Conservation (phyloP, 2,329 filamentous ascomycete species). For the Dendrostoma leiphaemia region DNA sequence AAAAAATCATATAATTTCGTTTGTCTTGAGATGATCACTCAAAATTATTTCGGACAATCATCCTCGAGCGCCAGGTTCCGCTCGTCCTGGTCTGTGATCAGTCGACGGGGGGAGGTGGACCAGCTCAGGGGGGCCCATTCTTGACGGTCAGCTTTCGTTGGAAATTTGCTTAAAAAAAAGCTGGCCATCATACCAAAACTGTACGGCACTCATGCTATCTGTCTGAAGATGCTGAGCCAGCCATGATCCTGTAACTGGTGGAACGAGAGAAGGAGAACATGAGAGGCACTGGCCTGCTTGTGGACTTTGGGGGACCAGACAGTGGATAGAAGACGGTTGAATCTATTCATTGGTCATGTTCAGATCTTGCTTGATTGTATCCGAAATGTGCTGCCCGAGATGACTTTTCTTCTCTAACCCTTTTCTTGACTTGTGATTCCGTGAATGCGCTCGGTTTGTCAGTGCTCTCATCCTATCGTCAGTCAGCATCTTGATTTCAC, state of each 20-base stretch:
- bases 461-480: background rate
- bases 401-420: too few relatives aligned
- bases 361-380: background rate
- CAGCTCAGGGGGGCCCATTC: background rate
- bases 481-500: background rate
- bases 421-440: too few relatives aligned
- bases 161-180: background rate
- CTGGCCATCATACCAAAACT: background rate
- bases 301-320: conserved; percentile 24
- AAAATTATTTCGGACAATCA: conserved; percentile 18
- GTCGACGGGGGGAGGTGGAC: conserved; percentile 7
- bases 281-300: conserved; percentile 14
- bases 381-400: background rate
- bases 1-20: conserved; percentile 32
- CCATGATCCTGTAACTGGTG: conserved; percentile 23
- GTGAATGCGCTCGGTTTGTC: too few relatives aligned
- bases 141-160: background rate
- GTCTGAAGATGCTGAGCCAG: conserved; percentile 26
- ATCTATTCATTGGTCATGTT: conserved; percentile 41
- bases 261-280: conserved; percentile 21
- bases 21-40: conserved; percentile 27
- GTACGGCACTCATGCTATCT: conserved; percentile 13
- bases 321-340: conserved; percentile 51
- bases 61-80: conserved; percentile 2
- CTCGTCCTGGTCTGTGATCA: conserved; percentile 15